Evolutionary conservation across 202 grass and related monocot species (phyloP).

Genomic region (Schoenoplectus triqueter): DNA sequence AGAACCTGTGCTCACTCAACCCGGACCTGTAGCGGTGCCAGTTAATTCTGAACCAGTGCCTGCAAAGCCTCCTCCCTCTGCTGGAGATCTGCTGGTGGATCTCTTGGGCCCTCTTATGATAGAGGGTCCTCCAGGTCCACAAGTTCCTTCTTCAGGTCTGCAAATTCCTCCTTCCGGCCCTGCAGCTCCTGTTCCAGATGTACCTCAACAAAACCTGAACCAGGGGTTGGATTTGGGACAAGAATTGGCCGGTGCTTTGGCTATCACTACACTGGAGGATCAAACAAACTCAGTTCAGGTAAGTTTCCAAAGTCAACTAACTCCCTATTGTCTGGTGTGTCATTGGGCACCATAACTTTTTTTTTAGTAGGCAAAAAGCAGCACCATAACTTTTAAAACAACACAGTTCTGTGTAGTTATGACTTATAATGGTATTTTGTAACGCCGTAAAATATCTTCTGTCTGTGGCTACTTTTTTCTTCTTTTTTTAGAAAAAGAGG

Average conservation of each 20-base stretch:
- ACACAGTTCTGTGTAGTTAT: not conserved
- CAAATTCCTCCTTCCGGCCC: conserved; percentile 14
- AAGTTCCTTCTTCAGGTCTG: conserved; percentile 1
- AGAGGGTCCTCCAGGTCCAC: conserved; percentile 64
- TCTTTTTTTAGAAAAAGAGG: not conserved
- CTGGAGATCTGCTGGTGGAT: conserved; percentile 85
- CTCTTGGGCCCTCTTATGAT: conserved; percentile 96
- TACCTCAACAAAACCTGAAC: conserved; percentile 50
- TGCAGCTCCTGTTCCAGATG: conserved; percentile 37
- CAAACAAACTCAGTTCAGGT: conserved; percentile 86
- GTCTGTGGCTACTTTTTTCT: not conserved
- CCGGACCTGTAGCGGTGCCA: conserved; percentile 17
- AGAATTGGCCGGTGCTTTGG: conserved; percentile 71
- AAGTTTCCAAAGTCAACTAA: conserved; percentile 40
- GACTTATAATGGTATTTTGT: conserved; percentile 25
- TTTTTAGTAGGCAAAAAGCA: too few species aligned
- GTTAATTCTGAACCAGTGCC: conserved; percentile 65
- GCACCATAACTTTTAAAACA: too few species aligned
- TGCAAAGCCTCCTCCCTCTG: conserved; percentile 48
- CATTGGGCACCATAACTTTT: not conserved
- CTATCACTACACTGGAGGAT: conserved; percentile 85
- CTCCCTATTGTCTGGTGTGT: conserved; percentile 33
- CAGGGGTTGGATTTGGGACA: conserved; percentile 60
- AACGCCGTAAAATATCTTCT: not conserved
- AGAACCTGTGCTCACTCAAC: conserved; percentile 21